phyloP scores from a whole-genome alignment of 2,329 filamentous ascomycete species.

The Hymenoscyphus fructigenus region DNA sequence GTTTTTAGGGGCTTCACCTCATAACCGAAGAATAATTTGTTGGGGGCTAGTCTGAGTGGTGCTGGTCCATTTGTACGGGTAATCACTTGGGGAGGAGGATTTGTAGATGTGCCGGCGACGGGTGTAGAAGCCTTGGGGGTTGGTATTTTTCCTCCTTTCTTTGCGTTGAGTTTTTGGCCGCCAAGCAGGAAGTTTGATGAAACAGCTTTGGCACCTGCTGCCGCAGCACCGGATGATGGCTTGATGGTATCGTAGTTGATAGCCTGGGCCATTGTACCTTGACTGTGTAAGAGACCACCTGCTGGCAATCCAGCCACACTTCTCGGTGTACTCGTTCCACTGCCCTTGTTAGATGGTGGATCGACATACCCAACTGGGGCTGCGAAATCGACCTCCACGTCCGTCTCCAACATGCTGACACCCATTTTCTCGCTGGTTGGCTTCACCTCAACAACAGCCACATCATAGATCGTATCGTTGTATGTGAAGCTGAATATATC shows the following conservation, averaged over 20 bases:
- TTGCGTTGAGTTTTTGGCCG: conserved; percentile 79
- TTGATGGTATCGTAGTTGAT: conserved; percentile 95
- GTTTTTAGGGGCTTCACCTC: conserved; percentile 86
- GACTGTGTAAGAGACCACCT: conserved; percentile 74
- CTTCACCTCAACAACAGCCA: conserved; percentile 91
- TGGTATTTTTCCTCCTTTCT: conserved; percentile 75
- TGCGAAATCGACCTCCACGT: conserved; percentile 94
- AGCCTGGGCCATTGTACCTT: conserved; percentile 94
- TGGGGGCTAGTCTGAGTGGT: conserved; percentile 78
- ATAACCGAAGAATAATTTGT: conserved; percentile 96
- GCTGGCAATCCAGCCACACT: conserved; percentile 64
- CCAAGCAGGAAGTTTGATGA: conserved; percentile 77
- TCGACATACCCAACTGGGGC: conserved; percentile 93
- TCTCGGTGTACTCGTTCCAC: conserved; percentile 83
- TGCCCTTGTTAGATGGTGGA: conserved; percentile 61
- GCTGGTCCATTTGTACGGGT: conserved; percentile 74
- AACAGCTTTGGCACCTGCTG: conserved; percentile 58
- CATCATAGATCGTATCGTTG: conserved; percentile 90
- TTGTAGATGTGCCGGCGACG: conserved; percentile 54
- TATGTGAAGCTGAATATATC: conserved; percentile 96
- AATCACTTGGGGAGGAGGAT: conserved; percentile 31
- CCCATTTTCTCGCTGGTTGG: conserved; percentile 79
- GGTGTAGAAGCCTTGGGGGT: conserved; percentile 75
- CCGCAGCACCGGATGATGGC: conserved; percentile 67
- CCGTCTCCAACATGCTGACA: conserved; percentile 94